Evolutionary conservation across 768 basidiomycete genomes (phyloP).

Genomic region (Boletus rufocinnamomeus): DNA sequence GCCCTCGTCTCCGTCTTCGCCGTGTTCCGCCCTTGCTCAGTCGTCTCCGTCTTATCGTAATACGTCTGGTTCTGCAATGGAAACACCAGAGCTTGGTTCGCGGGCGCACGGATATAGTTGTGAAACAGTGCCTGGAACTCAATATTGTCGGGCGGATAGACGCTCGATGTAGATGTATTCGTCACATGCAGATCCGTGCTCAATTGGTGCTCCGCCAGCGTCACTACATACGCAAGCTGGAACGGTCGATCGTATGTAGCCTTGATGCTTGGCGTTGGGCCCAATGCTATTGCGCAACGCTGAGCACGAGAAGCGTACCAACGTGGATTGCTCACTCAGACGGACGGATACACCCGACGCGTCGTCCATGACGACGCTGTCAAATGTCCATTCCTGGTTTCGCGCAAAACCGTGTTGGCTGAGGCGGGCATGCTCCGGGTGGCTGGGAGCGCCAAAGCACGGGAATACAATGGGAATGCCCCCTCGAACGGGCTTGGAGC

Average conservation of each 20-base stretch:
- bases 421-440: conserved; percentile 68
- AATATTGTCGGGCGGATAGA: conserved; percentile 46
- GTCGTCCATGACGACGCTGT: conserved; percentile 63
- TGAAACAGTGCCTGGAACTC: conserved; percentile 95
- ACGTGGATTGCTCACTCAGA: conserved; percentile 55
- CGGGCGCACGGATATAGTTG: conserved; percentile 77
- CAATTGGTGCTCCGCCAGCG: conserved; percentile 70
- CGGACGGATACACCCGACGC: conserved; percentile 72
- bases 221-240: conserved; percentile 78
- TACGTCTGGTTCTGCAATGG: conserved; percentile 67
- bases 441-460: conserved; percentile 85
- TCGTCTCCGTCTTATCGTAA: conserved; percentile 78
- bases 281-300: conserved; percentile 49
- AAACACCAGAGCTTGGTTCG: conserved; percentile 57
- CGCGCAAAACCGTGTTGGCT: conserved; percentile 93
- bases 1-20: conserved; percentile 60
- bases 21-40: conserved; percentile 47
- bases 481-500: conserved; percentile 71
- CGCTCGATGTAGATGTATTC: conserved; percentile 56
- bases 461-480: conserved; percentile 72
- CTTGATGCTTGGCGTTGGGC: conserved; percentile 58
- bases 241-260: conserved; percentile 65
- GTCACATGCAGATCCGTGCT: conserved; percentile 79
- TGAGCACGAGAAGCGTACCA: conserved; percentile 3
- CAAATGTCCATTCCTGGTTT: conserved; percentile 71